Conservation (phyloP, 768 basidiomycete species). For the Pleurotus giganteus region DNA sequence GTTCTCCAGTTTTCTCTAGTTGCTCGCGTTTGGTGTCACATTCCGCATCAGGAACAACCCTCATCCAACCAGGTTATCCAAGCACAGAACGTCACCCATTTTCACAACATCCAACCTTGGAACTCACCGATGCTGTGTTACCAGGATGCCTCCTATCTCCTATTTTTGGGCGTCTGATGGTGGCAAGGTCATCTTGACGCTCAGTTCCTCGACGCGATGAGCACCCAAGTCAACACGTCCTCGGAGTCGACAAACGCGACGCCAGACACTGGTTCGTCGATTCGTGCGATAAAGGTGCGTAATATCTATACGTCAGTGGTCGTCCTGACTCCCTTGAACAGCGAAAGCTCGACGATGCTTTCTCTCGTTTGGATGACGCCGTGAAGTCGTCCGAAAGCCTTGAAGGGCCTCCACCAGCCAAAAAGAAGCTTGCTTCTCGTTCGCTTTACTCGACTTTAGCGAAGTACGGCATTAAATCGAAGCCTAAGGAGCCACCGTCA, state of each 20-base stretch:
- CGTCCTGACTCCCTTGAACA: conserved; percentile 23
- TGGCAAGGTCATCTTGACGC: too few species aligned
- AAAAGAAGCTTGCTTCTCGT: conserved; percentile 47
- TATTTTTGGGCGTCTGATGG: too few species aligned
- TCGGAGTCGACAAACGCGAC: background rate
- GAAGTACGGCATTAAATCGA: conserved; percentile 70
- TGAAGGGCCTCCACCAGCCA: conserved; percentile 46
- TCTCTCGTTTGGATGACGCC: conserved; percentile 67
- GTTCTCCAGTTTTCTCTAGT: too few species aligned
- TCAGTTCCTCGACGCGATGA: too few species aligned
- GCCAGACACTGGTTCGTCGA: conserved; percentile 7
- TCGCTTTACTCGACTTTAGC: conserved; percentile 77
- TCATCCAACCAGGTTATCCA: too few species aligned
- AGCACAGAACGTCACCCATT: too few species aligned
- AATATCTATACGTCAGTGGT: background rate
- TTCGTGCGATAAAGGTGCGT: conserved; percentile 44
- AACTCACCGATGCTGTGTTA: too few species aligned
- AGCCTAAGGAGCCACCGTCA: conserved; percentile 30
- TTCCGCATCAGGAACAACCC: too few species aligned
- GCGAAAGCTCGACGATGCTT: conserved; percentile 83
- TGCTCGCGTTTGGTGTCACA: too few species aligned
- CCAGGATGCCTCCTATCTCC: too few species aligned
- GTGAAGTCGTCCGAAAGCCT: conserved; percentile 36
- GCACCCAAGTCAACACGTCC: background rate
- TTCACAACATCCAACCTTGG: too few species aligned